Base-by-base conservation (phyloP, 768 basidiomycete genomes). In the Russula lepida region DNA sequence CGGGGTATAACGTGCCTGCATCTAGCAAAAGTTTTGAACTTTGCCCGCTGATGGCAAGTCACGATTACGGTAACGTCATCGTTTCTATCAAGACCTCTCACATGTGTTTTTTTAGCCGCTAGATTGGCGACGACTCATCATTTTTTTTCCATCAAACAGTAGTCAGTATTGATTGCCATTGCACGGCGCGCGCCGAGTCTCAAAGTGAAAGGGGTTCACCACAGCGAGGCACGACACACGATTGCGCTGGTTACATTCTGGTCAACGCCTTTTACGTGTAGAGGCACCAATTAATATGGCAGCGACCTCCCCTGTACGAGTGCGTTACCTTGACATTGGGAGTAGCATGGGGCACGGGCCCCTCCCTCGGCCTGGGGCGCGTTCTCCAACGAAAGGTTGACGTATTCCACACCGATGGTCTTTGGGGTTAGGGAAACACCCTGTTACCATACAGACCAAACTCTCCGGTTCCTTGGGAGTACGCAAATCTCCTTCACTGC, bases 401-500 rank as follows among this genome's bases (percentile, higher is more conserved):
- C 82, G 41, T 85, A 82, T 61, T 86, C 84, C 0, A 83, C 84
- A 3, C 84, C 82, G 0, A 83, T 82, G 4, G 83, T 85, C 71
- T 82, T 84, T 3, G 84, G 84, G 64, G 2, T 6, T 65, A 60
- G 3, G 83, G 83, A 62, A 86, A 84, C 17, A 69, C 63, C 0
- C 76, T 70, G 58, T 73, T 79, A n/a, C 82, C 80, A 2, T 37
- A 35, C 13, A 37, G 35, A 84, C 75, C 68, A 84, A 82, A 0
- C 83, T 81, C 3, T 6, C 77, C 78, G 1, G 81, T 80, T 6
- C 73, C 65, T 25, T 0, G 79, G 79, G 59, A 79, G 71, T 1
- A 68, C 66, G 23, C 78, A 78, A 41, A 84, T 83, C 27, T 63
- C 69, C 50, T 73, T 74, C 70, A 83, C 82, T 0, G 76, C 74